Conservation (phyloP, 768 basidiomycete genomes). For the Boletus pseudopeckii region DNA sequence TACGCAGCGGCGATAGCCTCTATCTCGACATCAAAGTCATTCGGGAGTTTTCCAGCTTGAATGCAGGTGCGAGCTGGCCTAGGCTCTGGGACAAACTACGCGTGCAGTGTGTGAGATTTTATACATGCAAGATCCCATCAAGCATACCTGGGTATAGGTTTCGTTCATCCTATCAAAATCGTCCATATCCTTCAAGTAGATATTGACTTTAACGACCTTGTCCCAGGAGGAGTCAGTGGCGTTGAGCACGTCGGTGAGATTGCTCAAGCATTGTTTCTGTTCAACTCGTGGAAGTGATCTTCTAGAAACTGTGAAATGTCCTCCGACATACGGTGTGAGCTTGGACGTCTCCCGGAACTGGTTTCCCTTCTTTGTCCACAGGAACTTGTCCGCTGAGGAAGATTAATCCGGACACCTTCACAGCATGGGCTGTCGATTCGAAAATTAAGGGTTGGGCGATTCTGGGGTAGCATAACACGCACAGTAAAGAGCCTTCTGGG, state of each 20-base stretch:
- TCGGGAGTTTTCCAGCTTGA: constrained; percentile 65
- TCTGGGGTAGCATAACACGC: not conserved
- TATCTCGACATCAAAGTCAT: constrained; percentile 71
- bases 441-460: not conserved
- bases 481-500: constrained; percentile 19
- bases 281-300: not conserved
- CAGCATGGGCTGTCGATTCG: constrained; percentile 45
- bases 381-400: constrained; percentile 63
- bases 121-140: not conserved
- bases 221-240: constrained; percentile 60
- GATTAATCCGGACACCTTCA: constrained; percentile 54
- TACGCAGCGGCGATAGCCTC: constrained; percentile 56
- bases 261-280: constrained; percentile 55
- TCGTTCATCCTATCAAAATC: constrained; percentile 57
- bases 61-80: constrained; percentile 78
- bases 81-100: constrained; percentile 45
- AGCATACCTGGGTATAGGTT: constrained; percentile 48
- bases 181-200: constrained; percentile 60
- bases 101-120: not conserved
- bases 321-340: constrained; percentile 52
- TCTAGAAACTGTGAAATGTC: not conserved
- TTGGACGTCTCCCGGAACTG: constrained; percentile 54
- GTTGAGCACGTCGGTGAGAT: constrained; percentile 50
- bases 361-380: constrained; percentile 42
- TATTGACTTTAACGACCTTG: constrained; percentile 54